phyloP scores from a whole-genome alignment of 257 asterid genomes.

The Plantago major region DNA sequence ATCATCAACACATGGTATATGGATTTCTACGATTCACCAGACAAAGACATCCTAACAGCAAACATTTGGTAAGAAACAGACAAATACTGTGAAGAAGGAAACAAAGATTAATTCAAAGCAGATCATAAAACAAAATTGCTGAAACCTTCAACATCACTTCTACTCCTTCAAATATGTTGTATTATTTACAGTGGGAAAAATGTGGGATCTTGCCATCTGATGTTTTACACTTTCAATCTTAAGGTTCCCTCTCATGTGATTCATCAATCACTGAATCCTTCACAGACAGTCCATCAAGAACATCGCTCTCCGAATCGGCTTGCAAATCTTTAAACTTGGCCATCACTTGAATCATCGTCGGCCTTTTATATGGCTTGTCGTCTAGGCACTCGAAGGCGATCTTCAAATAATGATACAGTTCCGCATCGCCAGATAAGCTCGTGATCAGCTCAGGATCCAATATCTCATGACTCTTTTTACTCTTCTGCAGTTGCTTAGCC shows the following conservation, averaged over 20 bases:
- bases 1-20: no score
- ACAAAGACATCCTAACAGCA: background rate
- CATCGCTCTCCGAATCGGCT: conserved; percentile 64
- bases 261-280: conserved; percentile 73
- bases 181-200: conserved; percentile 36
- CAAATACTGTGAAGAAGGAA: conserved; percentile 22
- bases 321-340: conserved; percentile 83
- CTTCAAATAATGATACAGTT: conserved; percentile 60
- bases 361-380: conserved; percentile 71
- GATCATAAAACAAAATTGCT: conserved; percentile 10
- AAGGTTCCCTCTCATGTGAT: conserved; percentile 58
- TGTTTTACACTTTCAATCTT: background rate
- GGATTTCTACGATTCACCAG: background rate
- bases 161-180: conserved; percentile 19
- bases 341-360: conserved; percentile 97
- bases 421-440: conserved; percentile 53
- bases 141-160: conserved; percentile 25
- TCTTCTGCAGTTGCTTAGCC: conserved; percentile 74
- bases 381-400: conserved; percentile 87
- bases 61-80: no score
- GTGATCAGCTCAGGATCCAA: conserved; percentile 59
- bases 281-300: conserved; percentile 73
- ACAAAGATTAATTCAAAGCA: conserved; percentile 16
- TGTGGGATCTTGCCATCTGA: conserved; percentile 11
- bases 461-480: conserved; percentile 54